Conservation (phyloP, 2,329 filamentous ascomycete species). For the Botrytis elliptica region DNA sequence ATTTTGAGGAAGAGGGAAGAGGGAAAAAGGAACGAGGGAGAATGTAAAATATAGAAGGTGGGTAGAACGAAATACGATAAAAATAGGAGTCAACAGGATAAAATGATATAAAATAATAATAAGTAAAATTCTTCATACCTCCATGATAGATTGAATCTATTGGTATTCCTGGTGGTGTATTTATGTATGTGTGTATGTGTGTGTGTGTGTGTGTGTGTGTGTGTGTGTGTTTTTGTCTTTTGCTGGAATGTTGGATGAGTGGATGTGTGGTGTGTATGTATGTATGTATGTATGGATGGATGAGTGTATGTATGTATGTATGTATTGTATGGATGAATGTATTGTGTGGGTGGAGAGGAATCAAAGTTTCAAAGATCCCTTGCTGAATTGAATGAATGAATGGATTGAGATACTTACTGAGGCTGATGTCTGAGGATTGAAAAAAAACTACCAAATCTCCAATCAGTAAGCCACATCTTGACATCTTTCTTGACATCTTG, state of each 20-base stretch:
- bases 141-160: conserved; percentile 21
- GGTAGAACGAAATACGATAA: not conserved
- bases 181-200: not conserved
- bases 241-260: not conserved
- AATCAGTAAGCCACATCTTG: not conserved
- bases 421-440: not conserved
- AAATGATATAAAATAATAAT: too few relatives aligned
- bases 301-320: too few relatives aligned
- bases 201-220: not conserved
- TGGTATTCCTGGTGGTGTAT: not conserved
- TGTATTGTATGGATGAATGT: not conserved
- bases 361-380: not conserved
- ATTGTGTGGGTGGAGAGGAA: not conserved
- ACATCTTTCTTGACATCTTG: too few relatives aligned
- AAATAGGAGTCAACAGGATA: too few relatives aligned
- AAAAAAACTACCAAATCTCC: not conserved
- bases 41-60: not conserved
- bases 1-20: not conserved
- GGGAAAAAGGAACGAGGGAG: not conserved
- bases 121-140: conserved; percentile 24
- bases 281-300: too few relatives aligned
- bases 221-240: not conserved
- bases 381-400: not conserved
- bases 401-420: not conserved
- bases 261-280: not conserved